Evolutionary conservation across 2,329 filamentous ascomycete species (phyloP).

Genomic region (Clonostachys rosea): DNA sequence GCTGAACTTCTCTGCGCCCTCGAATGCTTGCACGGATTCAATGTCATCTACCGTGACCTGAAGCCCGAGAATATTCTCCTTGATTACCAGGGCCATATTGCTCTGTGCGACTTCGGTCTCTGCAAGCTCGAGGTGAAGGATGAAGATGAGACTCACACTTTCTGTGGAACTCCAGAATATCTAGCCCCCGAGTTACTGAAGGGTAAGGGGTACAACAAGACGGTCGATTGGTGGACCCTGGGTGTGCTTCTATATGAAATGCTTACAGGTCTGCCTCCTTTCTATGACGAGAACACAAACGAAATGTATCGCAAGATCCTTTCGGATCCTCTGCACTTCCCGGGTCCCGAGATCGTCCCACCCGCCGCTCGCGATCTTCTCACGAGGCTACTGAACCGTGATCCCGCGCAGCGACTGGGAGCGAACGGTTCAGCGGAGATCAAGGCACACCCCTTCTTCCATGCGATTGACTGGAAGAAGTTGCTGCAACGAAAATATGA

Average conservation of each 20-base stretch:
- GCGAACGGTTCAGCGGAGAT: slow-evolving; percentile 95
- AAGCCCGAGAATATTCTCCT: slow-evolving; percentile 92
- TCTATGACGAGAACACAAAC: slow-evolving; percentile 99
- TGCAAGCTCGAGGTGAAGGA: slow-evolving; percentile 99
- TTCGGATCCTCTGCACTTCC: slow-evolving; percentile 92
- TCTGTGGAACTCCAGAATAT: slow-evolving; percentile 97
- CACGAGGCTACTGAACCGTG: slow-evolving; percentile 84
- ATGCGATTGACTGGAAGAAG: slow-evolving; percentile 98
- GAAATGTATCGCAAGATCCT: slow-evolving; percentile 99
- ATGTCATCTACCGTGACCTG: slow-evolving; percentile 83
- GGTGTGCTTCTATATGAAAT: slow-evolving; percentile 97
- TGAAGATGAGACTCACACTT: slow-evolving; percentile 96
- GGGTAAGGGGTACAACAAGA: slow-evolving; percentile 95
- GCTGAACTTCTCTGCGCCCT: slow-evolving; percentile 92
- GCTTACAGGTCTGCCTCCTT: slow-evolving; percentile 93
- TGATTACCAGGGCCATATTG: slow-evolving; percentile 96
- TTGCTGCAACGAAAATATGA: slow-evolving; percentile 96
- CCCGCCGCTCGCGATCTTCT: slow-evolving; percentile 90
- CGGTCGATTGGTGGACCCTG: slow-evolving; percentile 98
- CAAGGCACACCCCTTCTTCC: slow-evolving; percentile 98
- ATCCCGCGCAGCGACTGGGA: slow-evolving; percentile 83
- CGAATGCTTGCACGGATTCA: slow-evolving; percentile 96
- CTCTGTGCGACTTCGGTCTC: slow-evolving; percentile 94
- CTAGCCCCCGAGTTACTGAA: slow-evolving; percentile 90
- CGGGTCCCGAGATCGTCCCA: slow-evolving; percentile 73